Conservation (phyloP, 2,329 filamentous ascomycete species). For the Ophiosphaerella narmari region DNA sequence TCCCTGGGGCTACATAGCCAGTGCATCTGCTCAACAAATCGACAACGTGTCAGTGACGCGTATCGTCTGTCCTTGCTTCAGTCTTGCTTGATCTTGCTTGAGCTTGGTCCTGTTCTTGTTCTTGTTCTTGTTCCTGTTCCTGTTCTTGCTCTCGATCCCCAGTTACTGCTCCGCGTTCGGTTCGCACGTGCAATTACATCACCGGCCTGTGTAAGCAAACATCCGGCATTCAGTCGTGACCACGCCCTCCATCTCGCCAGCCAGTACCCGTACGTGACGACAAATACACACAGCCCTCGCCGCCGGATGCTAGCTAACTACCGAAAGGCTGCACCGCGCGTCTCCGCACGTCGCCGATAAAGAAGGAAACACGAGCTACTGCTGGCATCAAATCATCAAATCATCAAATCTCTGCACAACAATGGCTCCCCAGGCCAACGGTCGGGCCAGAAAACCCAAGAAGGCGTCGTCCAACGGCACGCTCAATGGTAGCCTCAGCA, state of each 20-base stretch:
- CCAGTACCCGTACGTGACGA: constrained; percentile 7
- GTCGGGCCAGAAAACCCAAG: constrained; percentile 43
- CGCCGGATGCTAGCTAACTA: background rate
- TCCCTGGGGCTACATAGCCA: background rate
- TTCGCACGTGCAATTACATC: constrained; percentile 38
- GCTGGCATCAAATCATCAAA: too few relatives aligned
- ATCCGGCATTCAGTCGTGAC: constrained; percentile 11
- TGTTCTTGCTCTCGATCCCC: background rate
- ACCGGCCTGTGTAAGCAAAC: constrained; percentile 12
- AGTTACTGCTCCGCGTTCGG: constrained; percentile 16
- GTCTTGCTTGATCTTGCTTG: constrained; percentile 2
- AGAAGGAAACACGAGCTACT: constrained; percentile 20
- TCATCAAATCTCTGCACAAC: constrained; percentile 13
- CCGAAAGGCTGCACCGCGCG: background rate
- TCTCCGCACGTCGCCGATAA: constrained; percentile 1
- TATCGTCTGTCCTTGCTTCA: background rate
- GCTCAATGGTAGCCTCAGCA: constrained; percentile 26
- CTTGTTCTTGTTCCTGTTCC: background rate
- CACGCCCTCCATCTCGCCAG: constrained; percentile 12
- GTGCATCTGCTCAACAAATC: constrained; percentile 1
- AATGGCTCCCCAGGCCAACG: constrained; percentile 46
- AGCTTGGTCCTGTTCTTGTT: constrained; percentile 14
- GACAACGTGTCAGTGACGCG: background rate
- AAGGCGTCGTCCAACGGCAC: constrained; percentile 32
- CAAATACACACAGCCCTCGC: background rate